Conservation (phyloP, 495 filamentous ascomycete species). For the Talaromyces liani region DNA sequence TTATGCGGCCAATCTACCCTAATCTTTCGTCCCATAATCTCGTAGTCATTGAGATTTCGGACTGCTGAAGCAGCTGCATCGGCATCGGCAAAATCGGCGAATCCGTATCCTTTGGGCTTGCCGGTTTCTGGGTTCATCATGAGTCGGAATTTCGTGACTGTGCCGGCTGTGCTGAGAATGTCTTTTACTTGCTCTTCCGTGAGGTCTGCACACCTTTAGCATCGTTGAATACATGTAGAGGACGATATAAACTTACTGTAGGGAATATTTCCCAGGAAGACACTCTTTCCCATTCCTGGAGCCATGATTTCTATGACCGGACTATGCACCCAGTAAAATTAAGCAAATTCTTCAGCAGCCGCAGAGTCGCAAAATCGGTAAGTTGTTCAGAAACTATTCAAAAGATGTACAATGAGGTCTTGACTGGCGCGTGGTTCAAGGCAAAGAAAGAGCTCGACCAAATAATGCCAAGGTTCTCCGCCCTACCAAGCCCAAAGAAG, state of each 20-base stretch:
- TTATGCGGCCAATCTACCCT: slow-evolving; percentile 94
- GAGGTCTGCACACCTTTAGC: slow-evolving; percentile 50
- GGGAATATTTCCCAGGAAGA: slow-evolving; percentile 83
- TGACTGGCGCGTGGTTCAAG: background rate
- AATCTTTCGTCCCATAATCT: slow-evolving; percentile 90
- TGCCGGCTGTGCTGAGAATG: slow-evolving; percentile 79
- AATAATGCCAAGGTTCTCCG: slow-evolving; percentile 5
- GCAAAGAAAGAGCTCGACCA: background rate
- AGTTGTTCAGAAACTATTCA: background rate
- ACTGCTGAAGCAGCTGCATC: slow-evolving; percentile 93
- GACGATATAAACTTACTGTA: slow-evolving; percentile 36
- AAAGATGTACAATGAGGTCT: background rate
- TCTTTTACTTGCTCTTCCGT: slow-evolving; percentile 93
- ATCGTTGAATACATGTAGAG: background rate
- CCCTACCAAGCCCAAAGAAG: slow-evolving; percentile 2
- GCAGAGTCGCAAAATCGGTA: background rate
- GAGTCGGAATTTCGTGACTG: slow-evolving; percentile 85
- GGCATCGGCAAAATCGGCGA: slow-evolving; percentile 84
- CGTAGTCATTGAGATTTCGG: slow-evolving; percentile 91
- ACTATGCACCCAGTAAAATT: background rate
- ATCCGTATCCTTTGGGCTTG: slow-evolving; percentile 91
- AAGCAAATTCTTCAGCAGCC: too few relatives aligned
- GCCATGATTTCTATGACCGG: slow-evolving; percentile 36
- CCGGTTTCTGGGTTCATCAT: slow-evolving; percentile 96
- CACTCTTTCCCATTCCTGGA: slow-evolving; percentile 51